phyloP scores from a whole-genome alignment of 495 filamentous ascomycete genomes.

The Aspergillus conjunctus region DNA sequence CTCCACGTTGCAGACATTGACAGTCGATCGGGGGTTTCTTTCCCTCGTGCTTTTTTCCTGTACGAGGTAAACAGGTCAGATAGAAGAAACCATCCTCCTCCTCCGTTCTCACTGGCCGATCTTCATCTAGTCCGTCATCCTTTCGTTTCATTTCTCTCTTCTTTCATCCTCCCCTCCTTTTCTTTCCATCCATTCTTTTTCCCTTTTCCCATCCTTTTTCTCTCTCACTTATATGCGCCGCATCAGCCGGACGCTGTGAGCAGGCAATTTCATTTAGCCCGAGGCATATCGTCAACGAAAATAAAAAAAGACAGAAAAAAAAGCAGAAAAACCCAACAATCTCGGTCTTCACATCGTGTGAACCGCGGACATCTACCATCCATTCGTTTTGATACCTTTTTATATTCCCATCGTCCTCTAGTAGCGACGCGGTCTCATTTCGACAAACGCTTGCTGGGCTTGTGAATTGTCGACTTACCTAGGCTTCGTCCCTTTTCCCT shows the following conservation, averaged over 20 bases:
- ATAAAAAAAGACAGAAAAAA: conserved; percentile 23
- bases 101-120: conserved; percentile 27
- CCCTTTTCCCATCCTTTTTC: conserved; percentile 23
- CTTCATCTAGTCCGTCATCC: conserved; percentile 28
- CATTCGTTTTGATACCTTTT: conserved; percentile 7
- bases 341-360: conserved; percentile 11
- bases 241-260: conserved; percentile 47
- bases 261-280: conserved; percentile 37
- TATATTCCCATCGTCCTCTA: conserved; percentile 17
- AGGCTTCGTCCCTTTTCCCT: conserved; percentile 11
- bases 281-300: conserved; percentile 19
- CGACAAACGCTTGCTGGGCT: conserved; percentile 39
- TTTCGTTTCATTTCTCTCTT: conserved; percentile 23
- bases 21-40: conserved; percentile 9
- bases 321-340: conserved; percentile 18
- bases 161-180: conserved; percentile 18
- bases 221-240: conserved; percentile 42
- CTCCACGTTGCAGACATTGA: conserved; percentile 4
- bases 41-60: conserved; percentile 16
- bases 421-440: conserved; percentile 18
- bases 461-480: conserved; percentile 29
- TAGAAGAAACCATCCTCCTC: conserved; percentile 16
- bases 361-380: conserved; percentile 1
- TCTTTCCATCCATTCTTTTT: conserved; percentile 23
- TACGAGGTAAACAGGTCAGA: conserved; percentile 9